phyloP scores from a whole-genome alignment of 257 asterid species.

The Scutellaria baicalensis region DNA sequence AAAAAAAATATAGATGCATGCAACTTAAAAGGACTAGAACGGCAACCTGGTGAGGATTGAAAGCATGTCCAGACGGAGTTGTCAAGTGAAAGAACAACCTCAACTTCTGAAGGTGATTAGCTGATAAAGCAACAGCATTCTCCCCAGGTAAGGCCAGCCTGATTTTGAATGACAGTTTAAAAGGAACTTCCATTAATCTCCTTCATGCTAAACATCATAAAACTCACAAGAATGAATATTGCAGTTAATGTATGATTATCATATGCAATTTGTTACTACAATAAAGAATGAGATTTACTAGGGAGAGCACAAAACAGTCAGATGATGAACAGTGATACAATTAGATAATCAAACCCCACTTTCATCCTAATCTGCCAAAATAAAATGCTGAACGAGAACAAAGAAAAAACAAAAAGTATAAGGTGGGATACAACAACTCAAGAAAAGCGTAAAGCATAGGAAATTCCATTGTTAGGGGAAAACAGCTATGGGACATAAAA shows the following conservation, averaged over 20 bases:
- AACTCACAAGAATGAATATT: background rate
- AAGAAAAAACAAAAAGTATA: too few species aligned
- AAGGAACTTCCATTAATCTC: background rate
- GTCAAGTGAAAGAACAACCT: conserved; percentile 58
- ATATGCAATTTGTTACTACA: background rate
- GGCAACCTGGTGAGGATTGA: conserved; percentile 88
- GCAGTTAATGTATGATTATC: background rate
- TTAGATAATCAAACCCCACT: background rate
- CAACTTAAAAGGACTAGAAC: background rate
- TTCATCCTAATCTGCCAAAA: conserved; percentile 1
- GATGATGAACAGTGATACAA: background rate
- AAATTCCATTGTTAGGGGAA: too few species aligned
- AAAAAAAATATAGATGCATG: background rate
- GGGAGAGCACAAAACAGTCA: conserved; percentile 1
- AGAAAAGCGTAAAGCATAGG: too few species aligned
- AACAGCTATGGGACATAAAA: too few species aligned
- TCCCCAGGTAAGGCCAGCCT: conserved; percentile 62
- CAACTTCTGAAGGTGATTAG: conserved; percentile 95
- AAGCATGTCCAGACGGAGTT: conserved; percentile 69
- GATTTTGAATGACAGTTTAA: conserved; percentile 12
- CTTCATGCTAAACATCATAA: background rate
- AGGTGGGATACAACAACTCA: too few species aligned
- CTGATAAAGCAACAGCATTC: conserved; percentile 55
- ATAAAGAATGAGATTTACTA: background rate
- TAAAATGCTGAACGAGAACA: background rate